Conservation (phyloP, 163 green algal species). For the Chlamydomonas reinhardtii region DNA sequence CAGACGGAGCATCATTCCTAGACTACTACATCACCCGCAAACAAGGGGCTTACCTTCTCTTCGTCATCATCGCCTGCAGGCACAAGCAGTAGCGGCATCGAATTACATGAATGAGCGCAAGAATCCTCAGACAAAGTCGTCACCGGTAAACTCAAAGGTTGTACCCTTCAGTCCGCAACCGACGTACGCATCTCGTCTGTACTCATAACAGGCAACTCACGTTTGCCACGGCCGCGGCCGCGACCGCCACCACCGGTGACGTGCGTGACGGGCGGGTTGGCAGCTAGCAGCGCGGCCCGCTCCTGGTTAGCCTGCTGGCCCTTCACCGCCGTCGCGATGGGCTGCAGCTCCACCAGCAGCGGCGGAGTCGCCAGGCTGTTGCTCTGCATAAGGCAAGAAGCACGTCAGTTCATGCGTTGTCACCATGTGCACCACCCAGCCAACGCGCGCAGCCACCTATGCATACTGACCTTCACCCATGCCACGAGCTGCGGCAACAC, state of each 20-base stretch:
- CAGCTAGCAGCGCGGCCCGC: neutral
- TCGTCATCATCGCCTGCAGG: slow-evolving; percentile 13
- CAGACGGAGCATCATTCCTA: no score
- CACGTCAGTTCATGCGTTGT: no score
- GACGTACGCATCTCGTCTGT: no score
- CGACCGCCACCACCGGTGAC: no score
- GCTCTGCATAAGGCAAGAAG: neutral
- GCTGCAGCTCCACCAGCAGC: slow-evolving; percentile 24
- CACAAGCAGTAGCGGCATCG: neutral
- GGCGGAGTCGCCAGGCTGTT: neutral
- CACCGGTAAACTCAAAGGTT: no score
- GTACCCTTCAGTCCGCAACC: neutral
- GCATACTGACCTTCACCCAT: slow-evolving; percentile 21
- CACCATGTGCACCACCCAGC: neutral
- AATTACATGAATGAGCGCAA: neutral
- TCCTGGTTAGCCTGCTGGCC: no score
- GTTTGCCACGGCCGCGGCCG: no score
- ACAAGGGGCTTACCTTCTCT: slow-evolving; percentile 28
- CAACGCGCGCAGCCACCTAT: neutral
- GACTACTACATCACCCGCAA: no score
- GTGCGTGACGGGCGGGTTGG: neutral
- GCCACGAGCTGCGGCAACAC: slow-evolving; percentile 29
- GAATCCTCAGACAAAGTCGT: no score
- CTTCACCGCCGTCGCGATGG: neutral
- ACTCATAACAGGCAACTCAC: no score